A percentile compares a stretch with the other conserved stretches of the same genome.
Conservation (phyloP, 169 alveolate species). For the Miamiensis avidus region DNA sequence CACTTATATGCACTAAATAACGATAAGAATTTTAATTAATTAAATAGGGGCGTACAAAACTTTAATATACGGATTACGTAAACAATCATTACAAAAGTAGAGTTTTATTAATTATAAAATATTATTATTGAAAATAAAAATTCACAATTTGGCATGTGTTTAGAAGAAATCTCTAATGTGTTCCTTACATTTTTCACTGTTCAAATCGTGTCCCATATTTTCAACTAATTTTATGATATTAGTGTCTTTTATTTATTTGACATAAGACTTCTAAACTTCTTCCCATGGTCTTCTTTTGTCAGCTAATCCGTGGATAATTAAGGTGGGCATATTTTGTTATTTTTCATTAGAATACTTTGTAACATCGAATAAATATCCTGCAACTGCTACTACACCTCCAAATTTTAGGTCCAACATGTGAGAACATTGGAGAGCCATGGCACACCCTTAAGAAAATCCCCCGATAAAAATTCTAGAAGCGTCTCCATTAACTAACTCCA, state of each 20-base stretch:
- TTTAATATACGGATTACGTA: too few relatives aligned
- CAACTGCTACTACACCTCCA: conserved; percentile 22
- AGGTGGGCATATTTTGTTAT: neutral
- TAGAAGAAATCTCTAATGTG: too few relatives aligned
- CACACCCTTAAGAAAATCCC: conserved; percentile 27
- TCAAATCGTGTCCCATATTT: conserved; percentile 22
- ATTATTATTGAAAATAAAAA: too few relatives aligned
- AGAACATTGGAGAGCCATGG: conserved; percentile 4
- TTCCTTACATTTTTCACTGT: neutral
- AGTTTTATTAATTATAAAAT: too few relatives aligned
- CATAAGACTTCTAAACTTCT: conserved; percentile 14
- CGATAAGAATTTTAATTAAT: too few relatives aligned
- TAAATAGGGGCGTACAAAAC: too few relatives aligned
- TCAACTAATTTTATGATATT: neutral
- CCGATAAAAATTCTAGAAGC: neutral
- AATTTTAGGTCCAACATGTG: neutral
- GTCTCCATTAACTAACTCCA: neutral
- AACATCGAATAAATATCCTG: conserved; percentile 25
- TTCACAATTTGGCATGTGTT: too few relatives aligned
- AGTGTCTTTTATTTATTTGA: neutral
- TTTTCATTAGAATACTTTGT: neutral
- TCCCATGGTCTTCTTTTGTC: conserved; percentile 15
- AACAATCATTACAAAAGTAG: too few relatives aligned
- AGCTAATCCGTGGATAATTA: neutral
- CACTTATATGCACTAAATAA: too few relatives aligned